These are phyloP conservation scores for Asterophora parasitica DNA, from an alignment of 768 basidiomycete genomes.

Conservation along the genomic window DNA sequence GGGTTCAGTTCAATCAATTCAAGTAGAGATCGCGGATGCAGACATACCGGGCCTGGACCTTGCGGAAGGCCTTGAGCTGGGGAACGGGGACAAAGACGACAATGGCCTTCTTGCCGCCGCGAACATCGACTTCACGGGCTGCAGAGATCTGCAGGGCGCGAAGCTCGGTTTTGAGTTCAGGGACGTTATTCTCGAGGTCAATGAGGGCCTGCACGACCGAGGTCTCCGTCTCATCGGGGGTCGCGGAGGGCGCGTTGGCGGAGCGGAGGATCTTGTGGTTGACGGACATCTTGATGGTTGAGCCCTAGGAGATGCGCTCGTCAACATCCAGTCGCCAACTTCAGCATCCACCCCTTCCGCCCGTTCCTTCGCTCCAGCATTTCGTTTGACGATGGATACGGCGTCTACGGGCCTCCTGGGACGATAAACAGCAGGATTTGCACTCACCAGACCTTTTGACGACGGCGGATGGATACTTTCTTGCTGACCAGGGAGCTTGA, in stretches of 20 bases:
- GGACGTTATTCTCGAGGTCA: conserved; percentile 97
- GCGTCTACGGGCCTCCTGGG: conserved; percentile 20
- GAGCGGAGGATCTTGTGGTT: conserved; percentile 88
- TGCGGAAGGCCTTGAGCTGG: conserved; percentile 97
- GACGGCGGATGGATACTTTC: conserved; percentile 38
- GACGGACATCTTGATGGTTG: conserved; percentile 63
- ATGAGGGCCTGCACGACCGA: conserved; percentile 92
- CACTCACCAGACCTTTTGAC: conserved; percentile 70
- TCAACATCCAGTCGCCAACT: conserved; percentile 42
- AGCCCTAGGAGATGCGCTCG: conserved; percentile 29
- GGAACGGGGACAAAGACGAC: conserved; percentile 98
- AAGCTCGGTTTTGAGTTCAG: conserved; percentile 96
- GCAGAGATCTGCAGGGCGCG: conserved; percentile 95
- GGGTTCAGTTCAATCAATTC: conserved; percentile 8
- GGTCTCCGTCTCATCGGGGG: conserved; percentile 90
- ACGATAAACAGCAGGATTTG: conserved; percentile 27
- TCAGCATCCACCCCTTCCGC: conserved; percentile 54
- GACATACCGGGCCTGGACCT: conserved; percentile 88
- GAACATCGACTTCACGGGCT: conserved; percentile 97
- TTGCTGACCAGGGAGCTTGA: conserved; percentile 26
- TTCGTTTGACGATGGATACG: conserved; percentile 20
- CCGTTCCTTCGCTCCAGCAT: conserved; percentile 20
- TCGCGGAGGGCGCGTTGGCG: conserved; percentile 87
- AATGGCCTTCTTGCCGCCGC: conserved; percentile 99
- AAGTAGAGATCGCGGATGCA: conserved; percentile 6